Conservation (phyloP, 2,329 filamentous ascomycete genomes). For the Apiospora arundinis region DNA sequence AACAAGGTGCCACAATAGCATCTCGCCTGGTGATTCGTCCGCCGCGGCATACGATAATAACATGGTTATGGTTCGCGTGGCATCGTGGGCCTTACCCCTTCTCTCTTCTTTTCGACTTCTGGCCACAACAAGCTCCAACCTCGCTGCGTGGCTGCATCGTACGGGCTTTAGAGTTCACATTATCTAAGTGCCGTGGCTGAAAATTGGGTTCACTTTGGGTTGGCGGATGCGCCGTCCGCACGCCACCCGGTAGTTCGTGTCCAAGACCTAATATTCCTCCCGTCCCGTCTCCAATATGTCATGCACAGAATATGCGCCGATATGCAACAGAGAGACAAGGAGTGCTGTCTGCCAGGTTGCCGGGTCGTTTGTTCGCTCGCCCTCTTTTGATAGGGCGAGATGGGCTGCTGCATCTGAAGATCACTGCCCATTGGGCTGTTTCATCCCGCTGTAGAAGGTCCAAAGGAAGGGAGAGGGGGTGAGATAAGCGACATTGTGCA, state of each 20-base stretch:
- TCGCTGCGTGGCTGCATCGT: background rate
- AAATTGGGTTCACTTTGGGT: background rate
- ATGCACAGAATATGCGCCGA: background rate
- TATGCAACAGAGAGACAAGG: background rate
- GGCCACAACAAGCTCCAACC: background rate
- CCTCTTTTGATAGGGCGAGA: background rate
- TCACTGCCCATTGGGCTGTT: slow-evolving; percentile 2
- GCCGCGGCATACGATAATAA: background rate
- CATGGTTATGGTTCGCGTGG: slow-evolving; percentile 3
- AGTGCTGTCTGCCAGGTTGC: background rate
- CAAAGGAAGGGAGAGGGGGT: background rate
- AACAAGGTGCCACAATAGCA: background rate
- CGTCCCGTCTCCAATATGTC: background rate
- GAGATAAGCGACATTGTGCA: background rate
- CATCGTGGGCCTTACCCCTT: background rate
- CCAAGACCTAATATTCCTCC: background rate
- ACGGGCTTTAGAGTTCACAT: background rate
- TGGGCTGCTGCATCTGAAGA: background rate
- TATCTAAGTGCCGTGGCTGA: slow-evolving; percentile 4
- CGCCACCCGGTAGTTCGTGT: background rate
- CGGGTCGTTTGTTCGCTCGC: background rate
- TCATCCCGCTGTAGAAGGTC: background rate
- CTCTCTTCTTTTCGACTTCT: background rate
- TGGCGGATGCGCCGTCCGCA: background rate
- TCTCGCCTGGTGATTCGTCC: background rate